These are phyloP conservation scores for Aspergillus novoparasiticus DNA, from an alignment of 2,329 filamentous ascomycete species.

Conservation along the genomic window DNA sequence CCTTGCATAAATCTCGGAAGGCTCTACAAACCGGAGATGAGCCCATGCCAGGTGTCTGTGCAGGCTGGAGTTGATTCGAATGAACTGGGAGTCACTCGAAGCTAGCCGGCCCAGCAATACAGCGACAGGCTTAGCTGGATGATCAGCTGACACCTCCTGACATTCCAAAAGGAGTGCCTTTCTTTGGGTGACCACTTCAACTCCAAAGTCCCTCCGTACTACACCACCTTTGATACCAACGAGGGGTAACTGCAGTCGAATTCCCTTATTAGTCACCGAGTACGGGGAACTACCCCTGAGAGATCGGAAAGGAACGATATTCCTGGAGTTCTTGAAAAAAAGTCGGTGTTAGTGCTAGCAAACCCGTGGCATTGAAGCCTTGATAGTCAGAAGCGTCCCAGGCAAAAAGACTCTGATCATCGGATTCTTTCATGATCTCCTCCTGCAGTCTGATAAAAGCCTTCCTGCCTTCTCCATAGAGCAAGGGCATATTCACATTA, in stretches of 20 bases:
- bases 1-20: not conserved
- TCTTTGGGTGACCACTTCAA: not conserved
- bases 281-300: not conserved
- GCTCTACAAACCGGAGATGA: not conserved
- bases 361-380: not conserved
- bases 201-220: not conserved
- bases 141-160: not conserved
- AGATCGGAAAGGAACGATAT: not conserved
- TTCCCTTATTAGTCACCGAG: not conserved
- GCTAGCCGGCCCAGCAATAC: not conserved
- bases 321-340: not conserved
- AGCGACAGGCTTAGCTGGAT: not conserved
- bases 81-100: not conserved
- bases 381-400: not conserved
- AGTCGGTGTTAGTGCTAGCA: not conserved
- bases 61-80: not conserved
- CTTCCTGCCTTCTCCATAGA: constrained; percentile 4
- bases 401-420: constrained; percentile 1
- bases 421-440: constrained; percentile 6
- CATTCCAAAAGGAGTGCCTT: not conserved
- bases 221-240: not conserved
- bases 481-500: constrained; percentile 5
- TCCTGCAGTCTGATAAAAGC: constrained; percentile 6
- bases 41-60: not conserved
- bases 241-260: not conserved